Conservation (phyloP, 768 basidiomycete genomes). For the Royoungia palumana region DNA sequence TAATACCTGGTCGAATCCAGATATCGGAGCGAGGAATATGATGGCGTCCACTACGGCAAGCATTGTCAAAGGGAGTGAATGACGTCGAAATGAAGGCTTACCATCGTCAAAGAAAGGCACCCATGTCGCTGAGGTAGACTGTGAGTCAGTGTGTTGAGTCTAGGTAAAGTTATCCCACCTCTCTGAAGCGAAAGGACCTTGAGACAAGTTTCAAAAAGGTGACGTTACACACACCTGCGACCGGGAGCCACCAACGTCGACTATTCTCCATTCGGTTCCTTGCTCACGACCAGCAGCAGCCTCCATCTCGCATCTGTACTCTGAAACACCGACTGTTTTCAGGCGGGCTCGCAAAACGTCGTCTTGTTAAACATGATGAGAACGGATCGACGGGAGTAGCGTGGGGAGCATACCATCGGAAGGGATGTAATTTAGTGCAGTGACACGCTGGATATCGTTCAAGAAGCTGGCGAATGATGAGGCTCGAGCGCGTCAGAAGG, state of each 20-base stretch:
- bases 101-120: slow-evolving; percentile 55
- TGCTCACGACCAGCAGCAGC: slow-evolving; percentile 48
- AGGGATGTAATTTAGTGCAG: slow-evolving; percentile 42
- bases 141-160: slow-evolving; percentile 8
- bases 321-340: slow-evolving; percentile 72
- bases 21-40: slow-evolving; percentile 59
- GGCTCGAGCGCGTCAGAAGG: background rate
- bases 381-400: background rate
- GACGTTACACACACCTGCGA: slow-evolving; percentile 40
- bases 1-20: slow-evolving; percentile 53
- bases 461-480: slow-evolving; percentile 36
- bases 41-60: slow-evolving; percentile 40
- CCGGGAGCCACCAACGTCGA: slow-evolving; percentile 52
- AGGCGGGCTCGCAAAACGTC: slow-evolving; percentile 51
- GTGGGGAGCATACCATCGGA: slow-evolving; percentile 38
- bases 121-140: slow-evolving; percentile 41
- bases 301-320: slow-evolving; percentile 82
- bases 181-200: slow-evolving; percentile 24
- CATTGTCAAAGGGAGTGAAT: background rate
- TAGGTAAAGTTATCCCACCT: slow-evolving; percentile 25
- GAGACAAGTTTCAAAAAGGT: background rate
- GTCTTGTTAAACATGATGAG: slow-evolving; percentile 31
- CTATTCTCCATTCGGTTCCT: slow-evolving; percentile 53
- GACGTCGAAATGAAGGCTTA: slow-evolving; percentile 14
- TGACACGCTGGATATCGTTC: slow-evolving; percentile 49